Conservation (phyloP, 2,329 filamentous ascomycete genomes). For the Coniochaeta pulveracea region DNA sequence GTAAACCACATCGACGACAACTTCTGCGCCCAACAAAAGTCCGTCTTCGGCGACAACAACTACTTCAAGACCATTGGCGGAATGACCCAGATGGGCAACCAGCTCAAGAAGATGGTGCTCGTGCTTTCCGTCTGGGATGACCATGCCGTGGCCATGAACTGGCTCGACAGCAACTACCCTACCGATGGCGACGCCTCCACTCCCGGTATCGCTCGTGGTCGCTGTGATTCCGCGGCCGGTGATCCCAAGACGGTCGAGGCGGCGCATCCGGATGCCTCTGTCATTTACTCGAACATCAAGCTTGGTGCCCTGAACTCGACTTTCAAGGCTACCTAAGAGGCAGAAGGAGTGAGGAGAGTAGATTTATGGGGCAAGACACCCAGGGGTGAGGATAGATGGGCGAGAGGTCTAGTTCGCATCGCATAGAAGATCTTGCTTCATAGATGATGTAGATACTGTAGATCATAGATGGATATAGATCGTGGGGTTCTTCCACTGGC, state of each 20-base stretch:
- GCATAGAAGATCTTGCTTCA: too few species aligned
- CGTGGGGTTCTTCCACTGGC: too few species aligned
- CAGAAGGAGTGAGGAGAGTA: too few species aligned
- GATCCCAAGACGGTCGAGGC: slow-evolving; percentile 30
- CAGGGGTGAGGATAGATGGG: too few species aligned
- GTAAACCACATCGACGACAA: slow-evolving; percentile 31
- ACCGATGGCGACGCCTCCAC: slow-evolving; percentile 19
- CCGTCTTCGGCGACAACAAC: slow-evolving; percentile 36
- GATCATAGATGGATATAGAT: too few species aligned
- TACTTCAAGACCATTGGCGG: slow-evolving; percentile 39
- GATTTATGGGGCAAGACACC: too few species aligned
- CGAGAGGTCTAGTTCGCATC: too few species aligned
- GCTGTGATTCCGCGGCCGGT: slow-evolving; percentile 33
- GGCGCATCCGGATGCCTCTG: slow-evolving; percentile 26
- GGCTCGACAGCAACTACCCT: slow-evolving; percentile 51
- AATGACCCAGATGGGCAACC: slow-evolving; percentile 36
- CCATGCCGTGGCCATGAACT: slow-evolving; percentile 44
- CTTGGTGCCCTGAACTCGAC: slow-evolving; percentile 33
- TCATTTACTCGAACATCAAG: slow-evolving; percentile 39
- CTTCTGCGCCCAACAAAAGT: slow-evolving; percentile 46
- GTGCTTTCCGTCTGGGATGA: slow-evolving; percentile 37
- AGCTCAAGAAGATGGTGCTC: slow-evolving; percentile 20
- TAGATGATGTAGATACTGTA: too few species aligned
- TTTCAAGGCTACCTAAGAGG: slow-evolving; percentile 15
- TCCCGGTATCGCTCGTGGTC: slow-evolving; percentile 34